Base-by-base conservation (phyloP, 2,329 filamentous ascomycete species). In the Elsinoe arachidis region DNA sequence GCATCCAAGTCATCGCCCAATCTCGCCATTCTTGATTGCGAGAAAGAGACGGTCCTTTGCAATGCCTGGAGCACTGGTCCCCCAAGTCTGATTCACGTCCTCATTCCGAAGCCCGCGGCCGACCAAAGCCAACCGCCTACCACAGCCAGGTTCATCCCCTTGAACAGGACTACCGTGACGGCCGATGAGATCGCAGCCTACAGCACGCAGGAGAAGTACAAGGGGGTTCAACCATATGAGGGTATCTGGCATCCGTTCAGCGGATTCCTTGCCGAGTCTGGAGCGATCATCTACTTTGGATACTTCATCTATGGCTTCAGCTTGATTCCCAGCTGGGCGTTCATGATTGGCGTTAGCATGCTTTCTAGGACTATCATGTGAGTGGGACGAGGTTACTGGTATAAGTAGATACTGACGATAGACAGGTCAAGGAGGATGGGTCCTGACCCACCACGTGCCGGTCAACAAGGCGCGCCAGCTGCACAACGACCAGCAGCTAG, bases 241-340 rank as follows among this genome's bases (percentile, higher is more conserved):
- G 85, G 86, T 54, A 76, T 78, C 67, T 90, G 87, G 78, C 88
- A 92, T 71, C 88, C 88, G 60, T 86, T 90, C 68, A 81, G 88
- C 66, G 86, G 88, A 61, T 72, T 75, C 60, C 73, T 87, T 41
- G 83, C 82, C 59, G 72, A 87, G 74, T 78, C 81, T 62, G 78
- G 80, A 62, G 65, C 89, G 30, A 75, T 80, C 33, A 72, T 86
- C 55, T 85, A 86, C 38, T 72, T 86, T 43, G 88, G 79, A 58
- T 90, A 88, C 68, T 63, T 80, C 54, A 76, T 89, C 64, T 90
- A 82, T 81, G 77, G 67, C 30, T 77, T 85, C 66, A 73, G 76
- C 34, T 73, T 76, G 69, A 75, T 85, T 62, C 83, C 83, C 2
- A 83, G 78, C 64, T 92, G 88, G 88, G 73, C 82, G 57, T 84